Evolutionary conservation across 352 stramenopile genomes (phyloP).

Genomic region (Phytopythium montanum): DNA sequence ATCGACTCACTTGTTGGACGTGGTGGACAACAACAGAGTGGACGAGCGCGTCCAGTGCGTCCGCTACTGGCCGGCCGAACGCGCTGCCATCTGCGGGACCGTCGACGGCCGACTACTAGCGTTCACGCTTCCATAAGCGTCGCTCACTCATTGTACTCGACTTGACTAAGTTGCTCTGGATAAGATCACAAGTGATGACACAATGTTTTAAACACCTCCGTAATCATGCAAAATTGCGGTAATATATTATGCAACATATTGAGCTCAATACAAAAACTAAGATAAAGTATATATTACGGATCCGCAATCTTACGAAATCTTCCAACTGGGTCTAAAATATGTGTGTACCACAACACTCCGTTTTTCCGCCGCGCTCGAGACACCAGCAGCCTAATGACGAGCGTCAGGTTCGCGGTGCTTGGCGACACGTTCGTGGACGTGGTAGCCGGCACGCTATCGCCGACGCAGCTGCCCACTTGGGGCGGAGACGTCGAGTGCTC

Average conservation of each 20-base stretch:
- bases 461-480: conserved; percentile 70
- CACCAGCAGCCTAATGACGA: background rate
- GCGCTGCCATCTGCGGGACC: conserved; percentile 27
- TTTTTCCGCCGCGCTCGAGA: too few species aligned
- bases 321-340: too few species aligned
- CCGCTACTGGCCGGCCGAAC: conserved; percentile 26
- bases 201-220: too few species aligned
- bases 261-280: too few species aligned
- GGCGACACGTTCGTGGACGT: conserved; percentile 78
- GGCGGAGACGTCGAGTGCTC: conserved; percentile 71
- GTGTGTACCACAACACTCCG: too few species aligned
- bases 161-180: background rate
- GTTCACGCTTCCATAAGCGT: conserved; percentile 18
- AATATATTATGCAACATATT: too few species aligned
- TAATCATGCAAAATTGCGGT: too few species aligned
- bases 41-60: conserved; percentile 30
- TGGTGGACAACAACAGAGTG: conserved; percentile 17
- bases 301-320: too few species aligned
- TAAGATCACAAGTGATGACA: too few species aligned
- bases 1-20: background rate
- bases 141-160: background rate
- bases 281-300: too few species aligned
- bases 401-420: conserved; percentile 52
- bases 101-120: conserved; percentile 26
- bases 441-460: conserved; percentile 59